Base-by-base conservation (phyloP, 768 basidiomycete genomes). In the Lyophyllum semitale region DNA sequence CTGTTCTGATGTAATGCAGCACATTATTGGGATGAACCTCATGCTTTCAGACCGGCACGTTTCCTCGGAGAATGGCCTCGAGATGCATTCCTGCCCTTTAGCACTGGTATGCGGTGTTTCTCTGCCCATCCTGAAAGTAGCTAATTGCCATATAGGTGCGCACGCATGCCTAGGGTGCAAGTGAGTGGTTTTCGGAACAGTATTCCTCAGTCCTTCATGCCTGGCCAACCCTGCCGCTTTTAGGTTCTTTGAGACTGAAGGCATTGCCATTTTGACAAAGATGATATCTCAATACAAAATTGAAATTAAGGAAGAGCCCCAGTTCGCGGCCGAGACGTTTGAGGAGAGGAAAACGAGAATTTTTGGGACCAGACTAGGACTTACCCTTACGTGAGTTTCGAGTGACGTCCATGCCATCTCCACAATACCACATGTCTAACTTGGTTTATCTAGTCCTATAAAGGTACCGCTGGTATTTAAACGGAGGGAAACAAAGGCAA, bases 61-160 rank as follows among this genome's bases (percentile, higher is more conserved):
- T 84, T 83, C 69, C 65, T 83, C 17, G 73, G 71, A 29, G 77
- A 83, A 44, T 84, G 79, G 76, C 74, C 78, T 23, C 71, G 75
- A 32, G 82, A 84, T 59, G 84, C 83, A 0, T 84, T 82, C 61
- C 35, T 81, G 25, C 80, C 82, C 3, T 84, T 83, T 60, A 80
- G 77, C 51, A 70, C 65, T 42, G 80, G 80, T 71, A 50, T 51
- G 66, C 55, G 17, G 18, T 20, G 30, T 25, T 55, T 20, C 9
- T 4, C 8, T 27, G 18, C 11, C 17, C n/a, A 8, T 0, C 38
- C 20, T 13, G 41, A 37, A 22, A 27, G 25, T 43, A 41, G 26
- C 48, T 45, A 33, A 51, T 18, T 8, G 4, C 13, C 43, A n/a
- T 30, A 11, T 48, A 74, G 77, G 77, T 40, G 66, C 73, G 15